A percentile compares a stretch with the other conserved stretches of the same genome.
Evolutionary conservation across 139 green algal genomes (phyloP).

Genomic region (Penium margaritaceum): DNA sequence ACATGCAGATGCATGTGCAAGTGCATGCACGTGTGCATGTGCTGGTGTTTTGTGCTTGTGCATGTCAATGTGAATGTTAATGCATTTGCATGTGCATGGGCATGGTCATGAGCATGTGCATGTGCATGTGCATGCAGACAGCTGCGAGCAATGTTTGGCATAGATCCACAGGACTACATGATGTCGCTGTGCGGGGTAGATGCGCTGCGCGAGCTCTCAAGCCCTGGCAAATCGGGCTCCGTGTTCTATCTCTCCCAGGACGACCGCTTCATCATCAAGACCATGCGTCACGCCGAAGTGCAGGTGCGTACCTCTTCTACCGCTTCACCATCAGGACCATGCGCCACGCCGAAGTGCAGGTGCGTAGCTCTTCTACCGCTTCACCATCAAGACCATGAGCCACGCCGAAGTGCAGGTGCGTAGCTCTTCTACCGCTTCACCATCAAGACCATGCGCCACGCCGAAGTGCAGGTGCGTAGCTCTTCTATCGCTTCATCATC

Average conservation of each 20-base stretch:
- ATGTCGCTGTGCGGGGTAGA: constrained; percentile 60
- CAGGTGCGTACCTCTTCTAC: constrained; percentile 50
- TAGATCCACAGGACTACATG: constrained; percentile 73
- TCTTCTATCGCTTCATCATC: no score
- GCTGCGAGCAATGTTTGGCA: constrained; percentile 65
- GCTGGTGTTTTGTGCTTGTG: no score
- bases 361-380: no score
- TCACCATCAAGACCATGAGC: constrained; percentile 72
- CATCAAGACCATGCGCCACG: constrained; percentile 66
- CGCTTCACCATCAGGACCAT: constrained; percentile 73
- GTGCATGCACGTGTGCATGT: no score
- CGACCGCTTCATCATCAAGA: constrained; percentile 71
- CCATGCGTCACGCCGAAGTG: constrained; percentile 64
- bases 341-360: constrained; percentile 59
- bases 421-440: constrained; percentile 63
- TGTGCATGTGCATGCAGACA: no score
- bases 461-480: constrained; percentile 58
- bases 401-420: constrained; percentile 56
- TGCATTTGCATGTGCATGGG: no score
- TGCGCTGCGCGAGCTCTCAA: constrained; percentile 80
- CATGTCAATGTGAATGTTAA: no score
- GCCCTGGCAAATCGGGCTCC: constrained; percentile 75
- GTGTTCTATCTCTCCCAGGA: constrained; percentile 80
- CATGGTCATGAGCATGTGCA: no score
- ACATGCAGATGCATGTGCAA: no score